phyloP scores from a whole-genome alignment of 2,329 filamentous ascomycete genomes.

The Hypoxylon sp. region DNA sequence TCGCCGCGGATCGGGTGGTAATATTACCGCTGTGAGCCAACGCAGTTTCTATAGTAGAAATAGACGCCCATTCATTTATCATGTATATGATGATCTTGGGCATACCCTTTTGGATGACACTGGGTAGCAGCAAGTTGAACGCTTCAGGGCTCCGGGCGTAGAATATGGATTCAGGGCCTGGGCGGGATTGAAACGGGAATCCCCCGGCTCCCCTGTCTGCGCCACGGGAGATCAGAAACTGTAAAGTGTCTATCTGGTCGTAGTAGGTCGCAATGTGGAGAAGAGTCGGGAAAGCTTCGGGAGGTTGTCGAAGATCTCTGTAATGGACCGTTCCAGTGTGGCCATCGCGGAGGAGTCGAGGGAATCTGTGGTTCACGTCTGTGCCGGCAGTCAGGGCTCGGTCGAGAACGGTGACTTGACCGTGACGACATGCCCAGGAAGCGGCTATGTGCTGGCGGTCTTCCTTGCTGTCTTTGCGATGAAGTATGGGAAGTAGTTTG shows the following conservation, averaged over 20 bases:
- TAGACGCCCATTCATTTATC: not conserved
- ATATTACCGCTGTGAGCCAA: not conserved
- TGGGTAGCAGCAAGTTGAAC: not conserved
- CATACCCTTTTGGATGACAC: not conserved
- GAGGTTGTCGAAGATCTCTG: not conserved
- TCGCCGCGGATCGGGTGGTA: not conserved
- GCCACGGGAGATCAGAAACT: not conserved
- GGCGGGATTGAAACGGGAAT: not conserved
- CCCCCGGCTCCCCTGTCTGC: not conserved
- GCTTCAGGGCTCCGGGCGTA: not conserved
- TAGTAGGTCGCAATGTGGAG: slow-evolving; percentile 7
- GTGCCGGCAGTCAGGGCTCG: not conserved
- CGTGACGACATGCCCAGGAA: not conserved
- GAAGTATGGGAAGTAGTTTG: not conserved
- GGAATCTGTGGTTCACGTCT: not conserved
- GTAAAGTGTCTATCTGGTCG: not conserved
- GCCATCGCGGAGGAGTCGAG: not conserved
- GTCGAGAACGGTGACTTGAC: not conserved
- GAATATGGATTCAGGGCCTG: not conserved
- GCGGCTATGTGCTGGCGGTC: not conserved
- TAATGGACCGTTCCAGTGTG: not conserved
- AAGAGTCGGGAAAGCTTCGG: not conserved
- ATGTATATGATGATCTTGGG: not conserved
- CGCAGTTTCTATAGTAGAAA: not conserved
- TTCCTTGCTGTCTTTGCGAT: not conserved